Base-by-base conservation (phyloP, 78 protist species). In the Tieghemostelium lacteum region DNA sequence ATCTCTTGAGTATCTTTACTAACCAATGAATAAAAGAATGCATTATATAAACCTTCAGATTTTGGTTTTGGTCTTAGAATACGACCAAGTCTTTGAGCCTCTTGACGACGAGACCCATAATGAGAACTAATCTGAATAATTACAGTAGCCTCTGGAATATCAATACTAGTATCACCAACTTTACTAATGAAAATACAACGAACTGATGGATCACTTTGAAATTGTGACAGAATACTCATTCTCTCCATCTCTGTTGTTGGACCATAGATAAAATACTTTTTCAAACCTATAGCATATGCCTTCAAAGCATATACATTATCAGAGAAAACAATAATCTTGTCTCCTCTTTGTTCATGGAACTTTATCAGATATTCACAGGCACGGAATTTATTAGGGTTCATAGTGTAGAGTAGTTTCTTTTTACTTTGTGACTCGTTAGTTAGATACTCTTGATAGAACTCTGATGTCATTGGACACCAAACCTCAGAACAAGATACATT, bases 51-150 rank as follows among this genome's bases (percentile, higher is more conserved):
- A 16, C 87, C 95, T 24, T 78, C 97, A 37, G 86, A 69, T 42
- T 75, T 61, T 34, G 89, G 65, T 78, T 98, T 98, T 65, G 99
- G 97, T 5, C 99, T 93, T 6, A 97, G 92, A 85, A 99, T 98
- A 28, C 99, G 97, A 24, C 99, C 95, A 20, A 78, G 66, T 42
- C 99, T 98, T 96, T 99, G 99, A 17, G 99, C 99, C 70, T 99
- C 99, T 92, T 98, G 99, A 14, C 98, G 89, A 2, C 99, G 75
- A 16, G 94, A 72, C 12, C 99, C 99, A 75, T 86, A 97, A 73
- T 97, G 98, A 6, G 98, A 72, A 0, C 98, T 86, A 28, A 99
- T 70, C 74, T 99, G 99, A 75, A 98, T 98, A 66, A 98, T 73
- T 57, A 99, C 99, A 17, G 93, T 93, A 16, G 99, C 99, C 8